phyloP scores from a whole-genome alignment of 1,284 basidiomycete species.

The Tausonia pullulans region DNA sequence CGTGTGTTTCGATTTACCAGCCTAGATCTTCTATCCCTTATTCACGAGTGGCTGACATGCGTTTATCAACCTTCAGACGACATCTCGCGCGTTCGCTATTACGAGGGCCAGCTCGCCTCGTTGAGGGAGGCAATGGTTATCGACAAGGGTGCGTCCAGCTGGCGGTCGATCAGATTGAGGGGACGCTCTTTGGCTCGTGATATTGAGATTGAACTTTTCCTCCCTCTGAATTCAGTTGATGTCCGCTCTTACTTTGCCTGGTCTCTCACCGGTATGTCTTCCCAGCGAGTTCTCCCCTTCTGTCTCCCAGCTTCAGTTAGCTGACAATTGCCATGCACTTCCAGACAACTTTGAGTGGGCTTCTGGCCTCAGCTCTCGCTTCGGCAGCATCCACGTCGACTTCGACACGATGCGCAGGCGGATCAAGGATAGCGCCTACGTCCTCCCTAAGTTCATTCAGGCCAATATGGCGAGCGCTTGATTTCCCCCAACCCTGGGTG shows the following conservation, averaged over 20 bases:
- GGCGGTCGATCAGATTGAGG: too few relatives aligned
- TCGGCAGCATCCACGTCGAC: conserved; percentile 44
- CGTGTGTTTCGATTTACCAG: background rate
- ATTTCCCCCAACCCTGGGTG: background rate
- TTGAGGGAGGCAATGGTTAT: conserved; percentile 49
- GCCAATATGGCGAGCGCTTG: background rate
- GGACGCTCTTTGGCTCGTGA: too few relatives aligned
- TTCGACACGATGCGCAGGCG: conserved; percentile 57
- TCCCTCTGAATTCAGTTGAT: background rate
- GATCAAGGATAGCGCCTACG: conserved; percentile 54
- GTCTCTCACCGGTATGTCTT: conserved; percentile 34
- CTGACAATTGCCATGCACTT: background rate
- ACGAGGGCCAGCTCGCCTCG: conserved; percentile 49
- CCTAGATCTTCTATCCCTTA: background rate
- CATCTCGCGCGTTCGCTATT: conserved; percentile 55
- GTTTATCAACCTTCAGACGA: conserved; percentile 37
- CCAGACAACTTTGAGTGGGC: conserved; percentile 61
- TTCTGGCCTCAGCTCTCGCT: conserved; percentile 20
- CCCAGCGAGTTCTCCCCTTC: background rate
- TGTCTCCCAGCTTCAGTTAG: background rate
- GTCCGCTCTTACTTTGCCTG: conserved; percentile 53
- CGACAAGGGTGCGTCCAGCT: conserved; percentile 49
- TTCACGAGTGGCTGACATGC: background rate
- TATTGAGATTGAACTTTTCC: too few relatives aligned
- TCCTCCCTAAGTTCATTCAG: conserved; percentile 34